These are phyloP conservation scores for Boehmeria nivea DNA, from an alignment of 306 rosid species.

Conservation along the genomic window DNA sequence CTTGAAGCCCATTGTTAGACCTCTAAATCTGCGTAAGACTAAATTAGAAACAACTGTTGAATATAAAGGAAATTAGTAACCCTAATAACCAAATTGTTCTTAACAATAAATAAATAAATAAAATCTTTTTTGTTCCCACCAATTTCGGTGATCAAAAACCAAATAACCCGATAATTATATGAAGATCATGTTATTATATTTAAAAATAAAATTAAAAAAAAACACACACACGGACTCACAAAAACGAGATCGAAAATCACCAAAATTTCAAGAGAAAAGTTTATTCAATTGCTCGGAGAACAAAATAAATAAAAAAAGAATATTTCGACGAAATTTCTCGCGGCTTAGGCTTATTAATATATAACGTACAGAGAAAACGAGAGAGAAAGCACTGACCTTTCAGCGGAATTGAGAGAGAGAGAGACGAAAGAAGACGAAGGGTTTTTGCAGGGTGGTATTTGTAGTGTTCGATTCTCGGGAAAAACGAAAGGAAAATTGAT, in stretches of 20 bases:
- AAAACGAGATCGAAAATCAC: not conserved
- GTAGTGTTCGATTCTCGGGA: slow-evolving; percentile 7
- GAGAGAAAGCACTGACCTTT: slow-evolving; percentile 3
- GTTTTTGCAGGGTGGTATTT: not conserved
- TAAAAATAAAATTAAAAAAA: too few relatives aligned
- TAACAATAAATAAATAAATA: not conserved
- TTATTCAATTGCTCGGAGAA: not conserved
- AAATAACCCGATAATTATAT: too few relatives aligned
- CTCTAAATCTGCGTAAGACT: slow-evolving; percentile 16
- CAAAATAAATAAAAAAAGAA: not conserved
- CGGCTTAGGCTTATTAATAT: too few relatives aligned
- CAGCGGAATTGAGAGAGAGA: not conserved
- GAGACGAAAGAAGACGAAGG: not conserved
- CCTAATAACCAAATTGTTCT: not conserved
- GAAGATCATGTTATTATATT: too few relatives aligned
- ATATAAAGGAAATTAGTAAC: not conserved
- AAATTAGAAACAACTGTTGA: not conserved
- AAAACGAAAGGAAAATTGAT: not conserved
- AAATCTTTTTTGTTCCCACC: not conserved
- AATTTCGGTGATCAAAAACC: not conserved
- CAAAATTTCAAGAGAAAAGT: not conserved
- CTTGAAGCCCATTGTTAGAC: slow-evolving; percentile 53
- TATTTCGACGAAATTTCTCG: too few relatives aligned
- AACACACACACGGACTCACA: not conserved
- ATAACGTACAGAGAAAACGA: not conserved